Conservation (phyloP, 2,329 filamentous ascomycete species). For the Aspergillus carbonarius region DNA sequence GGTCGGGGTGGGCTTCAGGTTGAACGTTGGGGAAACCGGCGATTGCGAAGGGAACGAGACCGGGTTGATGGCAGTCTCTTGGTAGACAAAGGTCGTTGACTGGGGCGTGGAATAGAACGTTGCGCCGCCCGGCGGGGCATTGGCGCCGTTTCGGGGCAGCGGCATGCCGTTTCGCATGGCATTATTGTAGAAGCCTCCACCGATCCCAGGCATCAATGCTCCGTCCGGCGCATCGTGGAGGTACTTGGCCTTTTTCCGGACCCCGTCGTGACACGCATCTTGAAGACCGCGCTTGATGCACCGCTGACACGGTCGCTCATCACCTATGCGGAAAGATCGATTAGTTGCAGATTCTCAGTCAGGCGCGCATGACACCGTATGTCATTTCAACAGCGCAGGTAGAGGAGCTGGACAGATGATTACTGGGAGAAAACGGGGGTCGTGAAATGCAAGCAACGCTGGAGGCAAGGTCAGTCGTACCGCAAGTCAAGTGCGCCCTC, state of each 20-base stretch:
- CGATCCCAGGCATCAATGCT: constrained; percentile 81
- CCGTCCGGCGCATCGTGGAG: constrained; percentile 93
- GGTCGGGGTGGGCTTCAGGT: constrained; percentile 48
- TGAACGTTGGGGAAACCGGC: constrained; percentile 72
- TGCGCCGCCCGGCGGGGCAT: constrained; percentile 24
- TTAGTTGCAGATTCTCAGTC: constrained; percentile 22
- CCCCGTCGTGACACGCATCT: constrained; percentile 90
- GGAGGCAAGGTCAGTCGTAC: constrained; percentile 58
- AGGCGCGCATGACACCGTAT: background rate
- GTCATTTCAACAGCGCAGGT: background rate
- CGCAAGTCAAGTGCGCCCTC: constrained; percentile 94
- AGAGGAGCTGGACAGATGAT: background rate
- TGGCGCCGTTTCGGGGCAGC: constrained; percentile 34
- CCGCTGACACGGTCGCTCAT: constrained; percentile 88
- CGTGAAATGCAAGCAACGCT: constrained; percentile 8
- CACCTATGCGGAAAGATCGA: constrained; percentile 59
- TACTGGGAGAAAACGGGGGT: constrained; percentile 7
- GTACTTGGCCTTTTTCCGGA: constrained; percentile 98
- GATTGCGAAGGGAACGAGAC: constrained; percentile 63
- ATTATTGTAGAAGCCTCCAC: constrained; percentile 59
- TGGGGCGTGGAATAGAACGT: constrained; percentile 38
- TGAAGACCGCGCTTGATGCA: constrained; percentile 92
- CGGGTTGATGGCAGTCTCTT: constrained; percentile 46
- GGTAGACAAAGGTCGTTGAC: constrained; percentile 47
- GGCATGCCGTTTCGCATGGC: constrained; percentile 34